Base-by-base conservation (phyloP, 2,329 filamentous ascomycete species). In the Alternaria burnsii region DNA sequence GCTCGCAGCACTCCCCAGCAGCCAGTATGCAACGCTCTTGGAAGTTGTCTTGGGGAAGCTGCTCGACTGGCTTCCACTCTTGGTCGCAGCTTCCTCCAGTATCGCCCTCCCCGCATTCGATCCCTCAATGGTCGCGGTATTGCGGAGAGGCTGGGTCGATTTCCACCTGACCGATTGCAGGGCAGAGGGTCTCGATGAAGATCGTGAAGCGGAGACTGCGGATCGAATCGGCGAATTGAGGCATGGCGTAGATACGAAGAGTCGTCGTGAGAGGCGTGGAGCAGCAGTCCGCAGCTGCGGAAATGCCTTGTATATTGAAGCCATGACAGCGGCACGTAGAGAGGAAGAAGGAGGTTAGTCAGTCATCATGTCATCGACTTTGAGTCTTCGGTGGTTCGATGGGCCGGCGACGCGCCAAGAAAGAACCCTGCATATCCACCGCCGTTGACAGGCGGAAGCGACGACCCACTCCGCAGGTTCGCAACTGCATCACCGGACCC, bases 11-110 rank as follows among this genome's bases (percentile, higher is more conserved):
- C 94, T 97, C 47, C 89, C 94, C 57, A 99, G 82, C 46, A 99
- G 86, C 94, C 94, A 99, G 82, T 94, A 94, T 61, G 89, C 95
- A 44, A 97, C 94, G 10, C 83, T 82, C 79, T 91, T 95, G 59
- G 89, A 87, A 67, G 87, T 93, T 10, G 86, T 87, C 70, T 91
- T 79, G 18, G 86, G 86, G 70, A 85, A 87, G 69, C 73, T 76
- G 64, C 76, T 72, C 12, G 67, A 64, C 12, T 59, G 61, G 41
- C 52, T 51, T 20, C 52, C 60, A 26, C 44, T 43, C 34, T 60
- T 51, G 22, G 66, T 52, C 8, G 64, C 66, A 38, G 62, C 65
- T 38, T 68, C 60, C 12, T 64, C 62, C 7, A 62, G 38, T 9
- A 63, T 52, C 7, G 66, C 52, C 16, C 61, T 52, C 34, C 68